These are phyloP conservation scores for Ramaria sp. DNA, from an alignment of 768 basidiomycete species.

Conservation along the genomic window DNA sequence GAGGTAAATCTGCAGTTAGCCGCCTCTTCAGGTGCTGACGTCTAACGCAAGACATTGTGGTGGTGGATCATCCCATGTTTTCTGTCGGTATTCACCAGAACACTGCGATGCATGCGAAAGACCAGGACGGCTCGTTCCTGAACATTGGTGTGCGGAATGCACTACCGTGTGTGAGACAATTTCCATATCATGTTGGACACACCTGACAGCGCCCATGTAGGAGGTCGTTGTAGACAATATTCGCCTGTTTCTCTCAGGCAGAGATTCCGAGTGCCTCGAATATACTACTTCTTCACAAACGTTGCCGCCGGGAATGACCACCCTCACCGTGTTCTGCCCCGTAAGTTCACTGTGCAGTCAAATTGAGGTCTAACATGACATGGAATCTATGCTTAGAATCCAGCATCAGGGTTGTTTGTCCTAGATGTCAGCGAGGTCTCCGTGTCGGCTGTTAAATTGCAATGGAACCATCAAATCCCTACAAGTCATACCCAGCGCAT, in stretches of 20 bases:
- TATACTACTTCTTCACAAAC: constrained; percentile 34
- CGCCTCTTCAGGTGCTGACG: not conserved
- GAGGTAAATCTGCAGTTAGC: constrained; percentile 30
- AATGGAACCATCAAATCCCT: not conserved
- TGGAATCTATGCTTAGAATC: constrained; percentile 36
- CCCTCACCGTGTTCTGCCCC: constrained; percentile 53
- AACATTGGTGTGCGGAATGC: constrained; percentile 51
- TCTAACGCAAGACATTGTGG: constrained; percentile 44
- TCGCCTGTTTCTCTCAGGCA: constrained; percentile 46
- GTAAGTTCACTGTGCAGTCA: constrained; percentile 33
- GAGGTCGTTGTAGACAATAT: constrained; percentile 52
- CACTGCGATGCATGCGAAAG: constrained; percentile 41
- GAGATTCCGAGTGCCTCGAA: constrained; percentile 49
- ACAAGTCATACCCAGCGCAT: not conserved
- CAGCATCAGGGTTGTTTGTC: constrained; percentile 56
- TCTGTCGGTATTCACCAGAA: constrained; percentile 35
- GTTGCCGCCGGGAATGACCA: constrained; percentile 50
- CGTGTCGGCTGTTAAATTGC: not conserved
- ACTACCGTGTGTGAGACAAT: constrained; percentile 60
- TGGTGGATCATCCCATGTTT: constrained; percentile 61
- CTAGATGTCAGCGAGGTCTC: constrained; percentile 19
- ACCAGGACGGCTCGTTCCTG: constrained; percentile 56
- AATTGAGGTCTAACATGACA: not conserved
- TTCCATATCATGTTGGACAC: not conserved
- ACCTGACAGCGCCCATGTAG: constrained; percentile 26